These are phyloP conservation scores for Angomonas deanei DNA, from an alignment of 208 protist species.

Conservation along the genomic window DNA sequence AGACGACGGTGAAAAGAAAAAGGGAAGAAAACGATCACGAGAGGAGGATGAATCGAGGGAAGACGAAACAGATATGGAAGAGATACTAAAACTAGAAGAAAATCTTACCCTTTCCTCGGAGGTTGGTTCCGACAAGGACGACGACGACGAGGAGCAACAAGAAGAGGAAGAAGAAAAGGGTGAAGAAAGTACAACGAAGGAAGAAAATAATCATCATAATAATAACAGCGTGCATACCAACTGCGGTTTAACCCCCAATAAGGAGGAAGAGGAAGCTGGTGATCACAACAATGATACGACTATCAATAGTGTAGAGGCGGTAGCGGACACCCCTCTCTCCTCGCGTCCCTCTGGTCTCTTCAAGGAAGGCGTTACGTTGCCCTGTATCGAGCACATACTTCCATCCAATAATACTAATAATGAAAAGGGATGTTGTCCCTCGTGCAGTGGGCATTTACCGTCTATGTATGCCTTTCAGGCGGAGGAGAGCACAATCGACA, in stretches of 20 bases:
- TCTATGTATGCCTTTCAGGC: too few species aligned
- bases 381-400: not conserved
- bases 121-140: not conserved
- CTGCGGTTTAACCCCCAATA: not conserved
- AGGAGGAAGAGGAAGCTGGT: not conserved
- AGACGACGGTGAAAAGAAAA: slow-evolving; percentile 7
- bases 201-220: too few species aligned
- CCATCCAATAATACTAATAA: not conserved
- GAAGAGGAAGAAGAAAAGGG: not conserved
- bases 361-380: not conserved
- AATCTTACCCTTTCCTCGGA: not conserved
- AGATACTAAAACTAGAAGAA: not conserved
- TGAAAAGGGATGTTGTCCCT: not conserved
- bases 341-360: not conserved
- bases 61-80: not conserved
- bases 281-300: too few species aligned
- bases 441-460: too few species aligned
- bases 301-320: not conserved
- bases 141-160: not conserved
- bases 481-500: not conserved
- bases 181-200: too few species aligned
- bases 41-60: not conserved
- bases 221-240: too few species aligned
- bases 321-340: not conserved
- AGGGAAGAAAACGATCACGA: not conserved